Conservation (phyloP, 2,329 filamentous ascomycete species). For the Aureobasidium sp. region DNA sequence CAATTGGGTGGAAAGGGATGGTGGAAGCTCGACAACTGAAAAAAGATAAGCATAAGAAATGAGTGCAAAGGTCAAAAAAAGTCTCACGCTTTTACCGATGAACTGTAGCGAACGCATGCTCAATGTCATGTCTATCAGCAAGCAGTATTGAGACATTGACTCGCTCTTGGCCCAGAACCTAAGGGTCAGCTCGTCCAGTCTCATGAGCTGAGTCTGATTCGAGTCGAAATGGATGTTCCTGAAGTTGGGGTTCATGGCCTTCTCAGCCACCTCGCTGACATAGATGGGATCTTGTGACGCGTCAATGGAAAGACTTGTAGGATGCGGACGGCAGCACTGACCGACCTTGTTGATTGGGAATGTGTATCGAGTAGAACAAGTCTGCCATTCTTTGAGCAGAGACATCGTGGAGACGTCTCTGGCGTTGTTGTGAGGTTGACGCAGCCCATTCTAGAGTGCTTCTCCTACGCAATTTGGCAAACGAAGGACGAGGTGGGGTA, state of each 20-base stretch:
- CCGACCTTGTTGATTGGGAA: constrained; percentile 45
- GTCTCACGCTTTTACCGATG: constrained; percentile 55
- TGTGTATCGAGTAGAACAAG: constrained; percentile 81
- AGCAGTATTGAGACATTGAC: constrained; percentile 48
- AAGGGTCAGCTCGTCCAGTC: constrained; percentile 58
- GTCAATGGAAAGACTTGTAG: not conserved
- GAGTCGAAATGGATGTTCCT: constrained; percentile 69
- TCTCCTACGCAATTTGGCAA: constrained; percentile 42
- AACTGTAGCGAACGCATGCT: constrained; percentile 70
- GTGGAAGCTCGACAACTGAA: constrained; percentile 52
- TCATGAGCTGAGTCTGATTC: constrained; percentile 57
- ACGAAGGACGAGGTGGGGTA: constrained; percentile 29
- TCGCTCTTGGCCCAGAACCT: constrained; percentile 65
- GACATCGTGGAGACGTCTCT: constrained; percentile 69
- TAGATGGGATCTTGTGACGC: constrained; percentile 65
- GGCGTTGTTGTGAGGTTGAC: constrained; percentile 53
- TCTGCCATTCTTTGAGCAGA: constrained; percentile 70
- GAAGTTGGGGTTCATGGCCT: constrained; percentile 87
- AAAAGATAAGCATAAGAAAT: not conserved
- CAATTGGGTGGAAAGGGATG: constrained; percentile 74
- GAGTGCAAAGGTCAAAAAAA: not conserved
- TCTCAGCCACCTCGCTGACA: constrained; percentile 72
- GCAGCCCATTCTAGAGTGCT: constrained; percentile 59
- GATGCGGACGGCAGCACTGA: not conserved
- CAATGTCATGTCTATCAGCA: constrained; percentile 66